Evolutionary conservation across 2,329 filamentous ascomycete species (phyloP).

Genomic region (Lachnellula occidentalis): DNA sequence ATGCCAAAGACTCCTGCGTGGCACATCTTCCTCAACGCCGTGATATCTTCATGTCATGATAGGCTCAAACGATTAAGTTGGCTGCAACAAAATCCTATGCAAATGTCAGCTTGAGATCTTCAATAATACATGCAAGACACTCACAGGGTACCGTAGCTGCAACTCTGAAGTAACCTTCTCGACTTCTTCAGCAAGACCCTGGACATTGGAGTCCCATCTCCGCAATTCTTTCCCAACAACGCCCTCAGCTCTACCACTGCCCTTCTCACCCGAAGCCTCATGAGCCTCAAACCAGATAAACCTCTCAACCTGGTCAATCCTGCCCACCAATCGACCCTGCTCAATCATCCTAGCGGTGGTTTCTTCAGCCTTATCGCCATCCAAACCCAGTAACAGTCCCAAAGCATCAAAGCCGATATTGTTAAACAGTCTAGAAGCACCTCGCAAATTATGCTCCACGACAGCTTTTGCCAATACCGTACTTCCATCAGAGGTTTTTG

Average conservation of each 20-base stretch:
- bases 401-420: conserved; percentile 75
- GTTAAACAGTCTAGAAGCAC: conserved; percentile 70
- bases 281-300: conserved; percentile 80
- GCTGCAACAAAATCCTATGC: conserved; percentile 50
- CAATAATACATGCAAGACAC: conserved; percentile 22
- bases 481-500: conserved; percentile 80
- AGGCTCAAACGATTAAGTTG: conserved; percentile 41
- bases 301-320: conserved; percentile 89
- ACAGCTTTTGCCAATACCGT: conserved; percentile 92
- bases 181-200: conserved; percentile 80
- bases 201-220: conserved; percentile 85
- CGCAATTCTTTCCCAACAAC: conserved; percentile 66
- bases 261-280: conserved; percentile 64
- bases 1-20: conserved; percentile 14
- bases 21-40: conserved; percentile 23
- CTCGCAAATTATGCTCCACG: conserved; percentile 91
- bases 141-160: conserved; percentile 72
- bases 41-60: conserved; percentile 2
- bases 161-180: conserved; percentile 79
- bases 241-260: conserved; percentile 59
- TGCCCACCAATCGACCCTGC: conserved; percentile 78
- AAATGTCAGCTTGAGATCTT: conserved; percentile 10
- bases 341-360: conserved; percentile 96
- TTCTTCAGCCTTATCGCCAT: conserved; percentile 76
- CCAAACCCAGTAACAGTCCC: conserved; percentile 70